Percentiles rank a stretch among this genome's conserved stretches.
phyloP scores from a whole-genome alignment of 345 rosid genomes.

The thale cress (Arabidopsis thaliana) region DNA sequence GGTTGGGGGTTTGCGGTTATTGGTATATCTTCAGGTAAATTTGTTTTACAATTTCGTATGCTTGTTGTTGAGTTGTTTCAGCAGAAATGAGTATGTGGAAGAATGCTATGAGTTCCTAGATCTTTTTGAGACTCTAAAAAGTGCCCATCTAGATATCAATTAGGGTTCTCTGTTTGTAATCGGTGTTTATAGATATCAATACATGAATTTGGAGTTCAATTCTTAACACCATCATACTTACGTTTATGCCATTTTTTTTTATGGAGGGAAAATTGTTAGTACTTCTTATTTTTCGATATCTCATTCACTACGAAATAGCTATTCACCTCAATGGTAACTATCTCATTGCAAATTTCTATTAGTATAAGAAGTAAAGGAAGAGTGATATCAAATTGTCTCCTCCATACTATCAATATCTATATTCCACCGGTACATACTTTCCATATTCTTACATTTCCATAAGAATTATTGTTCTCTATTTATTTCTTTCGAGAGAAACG shows the following conservation, averaged over 20 bases:
- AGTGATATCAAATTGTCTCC: not conserved
- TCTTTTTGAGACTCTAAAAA: too few species aligned
- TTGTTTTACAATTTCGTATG: not conserved
- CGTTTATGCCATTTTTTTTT: too few species aligned
- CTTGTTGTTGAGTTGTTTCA: not conserved
- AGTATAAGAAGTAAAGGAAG: not conserved
- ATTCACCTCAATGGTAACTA: not conserved
- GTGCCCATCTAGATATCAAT: too few species aligned
- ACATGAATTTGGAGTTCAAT: too few species aligned
- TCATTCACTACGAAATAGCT: not conserved
- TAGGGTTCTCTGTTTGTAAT: too few species aligned
- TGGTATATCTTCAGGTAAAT: not conserved
- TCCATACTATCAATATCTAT: not conserved
- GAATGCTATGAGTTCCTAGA: too few species aligned
- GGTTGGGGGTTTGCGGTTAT: not conserved
- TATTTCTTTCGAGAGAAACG: conserved; percentile 15
- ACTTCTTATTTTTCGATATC: too few species aligned
- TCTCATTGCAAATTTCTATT: not conserved
- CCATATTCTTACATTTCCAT: not conserved
- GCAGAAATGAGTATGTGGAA: too few species aligned
- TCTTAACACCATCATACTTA: too few species aligned
- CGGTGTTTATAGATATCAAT: too few species aligned
- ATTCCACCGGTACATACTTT: not conserved
- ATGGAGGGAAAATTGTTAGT: too few species aligned
- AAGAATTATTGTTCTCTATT: conserved; percentile 4